Evolutionary conservation across 2,329 filamentous ascomycete genomes (phyloP), one percentile per base, ranked within the genome.

Genomic region (Nemania sp.): DNA sequence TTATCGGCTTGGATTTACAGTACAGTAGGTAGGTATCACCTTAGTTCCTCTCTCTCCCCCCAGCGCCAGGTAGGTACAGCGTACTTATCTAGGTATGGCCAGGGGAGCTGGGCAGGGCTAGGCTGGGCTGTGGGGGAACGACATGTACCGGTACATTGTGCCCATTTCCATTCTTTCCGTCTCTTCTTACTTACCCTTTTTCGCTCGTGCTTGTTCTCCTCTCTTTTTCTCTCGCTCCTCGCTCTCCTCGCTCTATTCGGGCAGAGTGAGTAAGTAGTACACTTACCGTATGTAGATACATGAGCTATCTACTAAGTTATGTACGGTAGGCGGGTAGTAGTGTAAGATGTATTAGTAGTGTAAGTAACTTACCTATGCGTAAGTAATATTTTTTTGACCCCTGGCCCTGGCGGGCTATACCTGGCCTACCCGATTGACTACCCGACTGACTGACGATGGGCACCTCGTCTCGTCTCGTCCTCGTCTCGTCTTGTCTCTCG

Each of bases 361-460:
- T n/a, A n/a, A n/a, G n/a, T n/a, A n/a, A n/a, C n/a, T n/a, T n/a
- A n/a, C n/a, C n/a, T n/a, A n/a, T n/a, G n/a, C n/a, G n/a, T n/a
- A 53, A 27, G 62, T 47, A 59, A 32, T 26, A 54, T 38, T 38
- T 55, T 24, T 41, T 53, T 67, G 52, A 53, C 61, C 65, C 64
- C 54, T 58, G 59, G 47, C 62, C 66, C 64, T 55, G 58, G 60
- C 58, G 24, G 47, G 51, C 51, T 32, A 45, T 45, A 45, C 41
- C 13, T 45, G 41, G 58, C 52, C 43, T 58, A 52, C 47, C 43
- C 60, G 45, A 32, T 38, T 56, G 52, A 41, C 60, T 63, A 26
- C 52, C 27, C 55, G 51, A 43, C 47, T 59, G 51, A 64, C 64
- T 68, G 61, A 56, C 66, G 60, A 69, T 67, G 59, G 66, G 63